phyloP scores from a whole-genome alignment of 495 filamentous ascomycete species.

The Bacidia rubella region DNA sequence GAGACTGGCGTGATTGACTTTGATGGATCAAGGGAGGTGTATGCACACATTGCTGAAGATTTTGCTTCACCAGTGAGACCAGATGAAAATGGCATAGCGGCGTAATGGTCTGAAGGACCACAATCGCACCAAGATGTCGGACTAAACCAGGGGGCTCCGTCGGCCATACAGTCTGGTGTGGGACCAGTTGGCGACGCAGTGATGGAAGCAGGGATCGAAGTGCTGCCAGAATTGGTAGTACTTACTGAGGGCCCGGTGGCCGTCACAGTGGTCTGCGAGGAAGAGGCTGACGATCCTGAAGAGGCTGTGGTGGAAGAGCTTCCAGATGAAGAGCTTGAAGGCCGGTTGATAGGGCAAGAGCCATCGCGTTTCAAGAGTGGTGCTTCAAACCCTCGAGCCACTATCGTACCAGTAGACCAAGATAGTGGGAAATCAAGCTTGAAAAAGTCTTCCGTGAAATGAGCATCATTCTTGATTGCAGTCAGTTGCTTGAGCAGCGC shows the following conservation, averaged over 20 bases:
- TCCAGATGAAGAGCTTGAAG: background rate
- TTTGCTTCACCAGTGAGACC: background rate
- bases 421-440: background rate
- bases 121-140: constrained; percentile 8
- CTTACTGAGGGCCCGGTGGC: background rate
- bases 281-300: background rate
- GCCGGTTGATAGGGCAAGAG: background rate
- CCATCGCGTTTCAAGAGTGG: background rate
- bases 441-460: background rate
- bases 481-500: background rate
- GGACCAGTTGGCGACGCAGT: background rate
- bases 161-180: background rate
- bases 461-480: background rate
- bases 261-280: background rate
- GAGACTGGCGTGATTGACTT: background rate
- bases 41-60: constrained; percentile 1
- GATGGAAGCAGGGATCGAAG: background rate
- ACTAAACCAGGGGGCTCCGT: constrained; percentile 5
- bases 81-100: background rate
- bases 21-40: background rate
- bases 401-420: constrained; percentile 1
- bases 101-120: background rate
- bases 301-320: background rate
- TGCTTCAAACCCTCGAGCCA: background rate
- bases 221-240: background rate